Conservation (phyloP, 352 stramenopile genomes). For the Aphanomyces cochlioides region DNA sequence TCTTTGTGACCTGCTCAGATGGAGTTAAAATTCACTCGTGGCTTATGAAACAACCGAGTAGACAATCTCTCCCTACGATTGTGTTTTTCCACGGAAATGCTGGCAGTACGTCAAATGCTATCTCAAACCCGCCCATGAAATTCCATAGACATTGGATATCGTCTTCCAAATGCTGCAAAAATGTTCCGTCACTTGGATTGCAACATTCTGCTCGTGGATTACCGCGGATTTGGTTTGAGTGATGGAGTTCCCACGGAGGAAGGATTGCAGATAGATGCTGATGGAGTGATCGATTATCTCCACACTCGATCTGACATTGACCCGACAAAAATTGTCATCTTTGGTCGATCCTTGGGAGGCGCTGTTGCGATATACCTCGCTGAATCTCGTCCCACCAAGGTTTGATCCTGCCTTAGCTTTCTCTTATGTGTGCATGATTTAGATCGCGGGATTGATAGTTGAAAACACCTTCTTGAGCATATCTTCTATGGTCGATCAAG, state of each 20-base stretch:
- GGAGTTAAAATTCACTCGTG: slow-evolving; percentile 88
- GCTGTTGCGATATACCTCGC: slow-evolving; percentile 90
- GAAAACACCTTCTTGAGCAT: slow-evolving; percentile 96
- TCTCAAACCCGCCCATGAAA: background rate
- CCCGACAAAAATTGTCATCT: slow-evolving; percentile 84
- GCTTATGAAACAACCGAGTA: slow-evolving; percentile 85
- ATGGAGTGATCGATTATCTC: slow-evolving; percentile 82
- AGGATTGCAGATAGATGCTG: slow-evolving; percentile 90
- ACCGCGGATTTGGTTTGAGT: slow-evolving; percentile 91
- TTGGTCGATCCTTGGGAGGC: slow-evolving; percentile 89
- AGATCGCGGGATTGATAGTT: slow-evolving; percentile 87
- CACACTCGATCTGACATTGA: slow-evolving; percentile 76
- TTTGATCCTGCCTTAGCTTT: slow-evolving; percentile 25
- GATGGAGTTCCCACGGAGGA: slow-evolving; percentile 80
- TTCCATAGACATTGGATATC: slow-evolving; percentile 86
- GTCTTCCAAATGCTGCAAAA: slow-evolving; percentile 90
- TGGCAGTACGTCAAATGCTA: slow-evolving; percentile 52
- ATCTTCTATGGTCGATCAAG: slow-evolving; percentile 88
- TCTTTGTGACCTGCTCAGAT: slow-evolving; percentile 82
- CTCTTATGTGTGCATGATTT: background rate
- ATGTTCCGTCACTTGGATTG: slow-evolving; percentile 81
- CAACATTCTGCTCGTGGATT: slow-evolving; percentile 93
- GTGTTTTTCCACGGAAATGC: slow-evolving; percentile 96
- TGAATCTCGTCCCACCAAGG: slow-evolving; percentile 61
- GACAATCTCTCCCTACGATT: slow-evolving; percentile 66